Evolutionary conservation across 257 asterid genomes (phyloP).

Genomic region (Catharanthus roseus): DNA sequence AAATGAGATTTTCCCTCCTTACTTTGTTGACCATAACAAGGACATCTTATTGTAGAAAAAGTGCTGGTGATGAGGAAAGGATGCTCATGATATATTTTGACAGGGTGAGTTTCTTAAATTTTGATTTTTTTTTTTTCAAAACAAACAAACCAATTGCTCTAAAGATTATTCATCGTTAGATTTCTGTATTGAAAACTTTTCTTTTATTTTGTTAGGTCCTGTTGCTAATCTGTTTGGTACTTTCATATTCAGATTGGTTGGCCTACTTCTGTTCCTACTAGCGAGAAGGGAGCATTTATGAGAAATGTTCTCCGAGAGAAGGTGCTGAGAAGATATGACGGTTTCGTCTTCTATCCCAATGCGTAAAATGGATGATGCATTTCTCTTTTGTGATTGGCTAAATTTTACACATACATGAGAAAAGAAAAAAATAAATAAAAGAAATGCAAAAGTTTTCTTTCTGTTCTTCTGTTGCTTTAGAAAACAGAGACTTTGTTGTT

Average conservation of each 20-base stretch:
- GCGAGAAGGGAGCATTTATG: conserved; percentile 68
- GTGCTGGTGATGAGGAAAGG: conserved; percentile 87
- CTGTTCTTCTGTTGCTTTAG: no score
- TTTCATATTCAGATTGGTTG: conserved; percentile 72
- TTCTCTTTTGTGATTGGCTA: neutral
- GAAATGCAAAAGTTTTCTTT: neutral
- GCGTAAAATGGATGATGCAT: neutral
- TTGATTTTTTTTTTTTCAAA: neutral
- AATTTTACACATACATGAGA: neutral
- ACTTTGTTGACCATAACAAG: neutral
- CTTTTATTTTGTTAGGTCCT: neutral
- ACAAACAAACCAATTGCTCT: neutral
- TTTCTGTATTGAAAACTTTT: neutral
- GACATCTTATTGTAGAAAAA: conserved; percentile 53
- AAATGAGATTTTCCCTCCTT: neutral
- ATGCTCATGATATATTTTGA: conserved; percentile 79
- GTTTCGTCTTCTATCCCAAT: neutral
- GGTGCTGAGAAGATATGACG: conserved; percentile 33
- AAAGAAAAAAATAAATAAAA: no score
- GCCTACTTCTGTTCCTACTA: conserved; percentile 94
- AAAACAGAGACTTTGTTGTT: neutral
- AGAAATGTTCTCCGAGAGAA: conserved; percentile 74
- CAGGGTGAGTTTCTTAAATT: conserved; percentile 51
- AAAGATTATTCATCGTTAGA: neutral
- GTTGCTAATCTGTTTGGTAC: conserved; percentile 1